Evolutionary conservation across 1,284 basidiomycete species (phyloP).

Genomic region (Erythrobasidium hasegawianum): DNA sequence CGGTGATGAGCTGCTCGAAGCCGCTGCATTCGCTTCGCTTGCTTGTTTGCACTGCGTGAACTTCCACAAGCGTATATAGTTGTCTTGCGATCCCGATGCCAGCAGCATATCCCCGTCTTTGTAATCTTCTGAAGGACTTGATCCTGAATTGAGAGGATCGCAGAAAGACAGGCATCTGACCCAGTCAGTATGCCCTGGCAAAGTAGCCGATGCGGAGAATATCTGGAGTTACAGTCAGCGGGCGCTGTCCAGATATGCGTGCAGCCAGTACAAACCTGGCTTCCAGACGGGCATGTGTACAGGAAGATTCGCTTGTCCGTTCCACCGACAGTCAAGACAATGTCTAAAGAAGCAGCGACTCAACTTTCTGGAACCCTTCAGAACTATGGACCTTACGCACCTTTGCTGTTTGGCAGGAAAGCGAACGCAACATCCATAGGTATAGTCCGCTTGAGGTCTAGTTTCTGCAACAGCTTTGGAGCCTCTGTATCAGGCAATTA

Average conservation of each 20-base stretch:
- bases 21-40: neutral
- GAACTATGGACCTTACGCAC: no score
- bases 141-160: slow-evolving; percentile 40
- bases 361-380: no score
- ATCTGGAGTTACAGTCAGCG: neutral
- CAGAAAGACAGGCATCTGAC: slow-evolving; percentile 72
- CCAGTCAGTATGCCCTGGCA: slow-evolving; percentile 94
- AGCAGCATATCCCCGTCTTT: slow-evolving; percentile 55
- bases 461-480: neutral
- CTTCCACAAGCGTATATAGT: slow-evolving; percentile 84
- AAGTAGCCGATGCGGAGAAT: slow-evolving; percentile 52
- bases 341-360: no score
- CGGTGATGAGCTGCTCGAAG: slow-evolving; percentile 9
- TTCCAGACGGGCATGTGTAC: no score
- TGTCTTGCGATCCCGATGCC: slow-evolving; percentile 89
- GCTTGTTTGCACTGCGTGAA: slow-evolving; percentile 44
- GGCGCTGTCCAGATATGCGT: no score
- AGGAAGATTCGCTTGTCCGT: slow-evolving; percentile 28
- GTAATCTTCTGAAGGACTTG: slow-evolving; percentile 30
- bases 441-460: slow-evolving; percentile 9
- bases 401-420: neutral
- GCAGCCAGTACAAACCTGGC: no score
- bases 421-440: slow-evolving; percentile 15
- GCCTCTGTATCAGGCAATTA: neutral
- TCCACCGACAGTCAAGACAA: slow-evolving; percentile 25